These are phyloP conservation scores for Viola odorata DNA, from an alignment of 345 rosid species.

Conservation along the genomic window DNA sequence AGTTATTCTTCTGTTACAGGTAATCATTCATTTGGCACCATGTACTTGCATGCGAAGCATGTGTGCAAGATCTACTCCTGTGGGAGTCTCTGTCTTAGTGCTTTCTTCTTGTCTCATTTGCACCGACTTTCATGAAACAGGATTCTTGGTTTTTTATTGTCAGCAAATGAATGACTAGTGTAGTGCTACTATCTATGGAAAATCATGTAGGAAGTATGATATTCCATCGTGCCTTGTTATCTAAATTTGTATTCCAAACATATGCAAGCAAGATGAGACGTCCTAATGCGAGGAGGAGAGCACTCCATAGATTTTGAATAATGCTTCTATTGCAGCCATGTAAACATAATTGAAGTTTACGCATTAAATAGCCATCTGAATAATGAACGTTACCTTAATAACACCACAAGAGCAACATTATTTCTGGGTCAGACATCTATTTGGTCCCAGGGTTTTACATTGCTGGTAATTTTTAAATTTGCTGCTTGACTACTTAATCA, in stretches of 20 bases:
- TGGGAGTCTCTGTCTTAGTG: conserved; percentile 14
- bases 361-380: no score
- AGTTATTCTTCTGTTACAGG: conserved; percentile 99
- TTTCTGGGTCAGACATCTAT: conserved; percentile 7
- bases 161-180: no score
- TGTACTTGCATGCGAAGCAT: conserved; percentile 48
- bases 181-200: not conserved
- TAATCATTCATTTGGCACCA: conserved; percentile 63
- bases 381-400: not conserved
- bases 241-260: no score
- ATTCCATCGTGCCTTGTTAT: no score
- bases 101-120: not conserved
- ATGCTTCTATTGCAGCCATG: no score
- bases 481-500: conserved; percentile 23
- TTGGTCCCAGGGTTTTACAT: not conserved
- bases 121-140: not conserved
- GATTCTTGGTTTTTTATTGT: no score
- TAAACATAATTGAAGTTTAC: no score
- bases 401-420: conserved; percentile 5
- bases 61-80: conserved; percentile 41
- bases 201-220: not conserved
- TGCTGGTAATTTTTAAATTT: not conserved
- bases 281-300: no score
- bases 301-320: no score
- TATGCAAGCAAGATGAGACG: no score